Base-by-base conservation (phyloP, 371 early-diverging fungal species). In the Umbelopsis sp. region DNA sequence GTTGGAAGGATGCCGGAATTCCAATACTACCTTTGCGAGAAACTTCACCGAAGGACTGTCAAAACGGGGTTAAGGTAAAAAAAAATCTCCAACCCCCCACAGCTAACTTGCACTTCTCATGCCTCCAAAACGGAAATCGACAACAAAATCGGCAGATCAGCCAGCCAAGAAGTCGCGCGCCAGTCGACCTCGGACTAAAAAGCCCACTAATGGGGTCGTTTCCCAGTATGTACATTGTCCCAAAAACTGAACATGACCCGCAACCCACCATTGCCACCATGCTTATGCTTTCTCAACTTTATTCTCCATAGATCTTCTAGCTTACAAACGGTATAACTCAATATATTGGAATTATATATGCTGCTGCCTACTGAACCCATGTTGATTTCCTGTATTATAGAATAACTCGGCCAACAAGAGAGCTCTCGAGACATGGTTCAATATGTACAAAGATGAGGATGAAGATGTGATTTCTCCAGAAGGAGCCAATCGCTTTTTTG, bases 91-190 rank as follows among this genome's bases (percentile, higher is more conserved):
- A 18, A 11, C 57, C 57, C 29, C 8, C 29, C 57, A 57, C 57
- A 37, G 4, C 25, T 52, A 7, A 12, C 11, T 57, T 35, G 8
- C 35, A 57, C 18, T 29, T 35, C 35, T 37, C 57, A 57, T 57
- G 57, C 57, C 57, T 35, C 57, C 57, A 16, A 57, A 57, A 18
- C 57, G 57, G 29, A 57, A 57, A 57, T 6, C 57, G 14, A 35
- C 57, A 18, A 29, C 57, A 11, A 57, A 57, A 35, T 18, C 29
- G 8, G 57, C 57, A 57, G 57, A 57, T 18, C 57, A 57, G 29
- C 57, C 57, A 57, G 38, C 37, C 16, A 57, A 57, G 57, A 57
- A 57, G 32, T 32, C 57, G 57, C 57, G 57, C 32, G 57, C 57
- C 10, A 35, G 6, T n/a, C 29, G 35, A 35, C 32, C 57, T 35